These are phyloP conservation scores for Ormosia semicastrata DNA, from an alignment of 306 rosid species.

Conservation along the genomic window DNA sequence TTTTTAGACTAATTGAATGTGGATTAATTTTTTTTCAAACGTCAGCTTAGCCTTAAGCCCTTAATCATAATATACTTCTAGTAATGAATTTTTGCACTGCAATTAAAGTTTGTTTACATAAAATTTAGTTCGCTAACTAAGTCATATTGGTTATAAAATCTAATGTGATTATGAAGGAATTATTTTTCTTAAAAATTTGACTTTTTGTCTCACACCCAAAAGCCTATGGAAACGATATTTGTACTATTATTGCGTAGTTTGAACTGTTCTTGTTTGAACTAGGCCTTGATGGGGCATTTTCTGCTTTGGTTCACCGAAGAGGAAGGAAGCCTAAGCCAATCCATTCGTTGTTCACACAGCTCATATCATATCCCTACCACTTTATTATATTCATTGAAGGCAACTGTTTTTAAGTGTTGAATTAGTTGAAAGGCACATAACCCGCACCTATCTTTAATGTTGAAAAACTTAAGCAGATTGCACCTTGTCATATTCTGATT, in stretches of 20 bases:
- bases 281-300: background rate
- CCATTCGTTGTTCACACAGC: background rate
- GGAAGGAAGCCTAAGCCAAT: background rate
- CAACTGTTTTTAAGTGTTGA: background rate
- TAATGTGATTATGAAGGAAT: background rate
- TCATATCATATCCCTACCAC: background rate
- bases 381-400: background rate
- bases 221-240: background rate
- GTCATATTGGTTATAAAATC: background rate
- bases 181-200: background rate
- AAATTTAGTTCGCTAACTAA: background rate
- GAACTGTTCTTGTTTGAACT: background rate
- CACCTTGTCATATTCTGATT: background rate
- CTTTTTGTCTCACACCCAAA: background rate
- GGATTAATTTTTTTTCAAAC: background rate
- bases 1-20: background rate
- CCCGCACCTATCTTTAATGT: slow-evolving; percentile 10
- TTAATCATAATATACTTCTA: background rate
- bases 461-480: background rate
- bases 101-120: background rate
- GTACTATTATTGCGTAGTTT: background rate
- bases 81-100: background rate
- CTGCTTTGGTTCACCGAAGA: background rate
- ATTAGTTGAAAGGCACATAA: slow-evolving; percentile 1
- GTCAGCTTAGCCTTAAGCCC: background rate